Evolutionary conservation across 768 basidiomycete species (phyloP).

Genomic region (Russula griseocarnosa): DNA sequence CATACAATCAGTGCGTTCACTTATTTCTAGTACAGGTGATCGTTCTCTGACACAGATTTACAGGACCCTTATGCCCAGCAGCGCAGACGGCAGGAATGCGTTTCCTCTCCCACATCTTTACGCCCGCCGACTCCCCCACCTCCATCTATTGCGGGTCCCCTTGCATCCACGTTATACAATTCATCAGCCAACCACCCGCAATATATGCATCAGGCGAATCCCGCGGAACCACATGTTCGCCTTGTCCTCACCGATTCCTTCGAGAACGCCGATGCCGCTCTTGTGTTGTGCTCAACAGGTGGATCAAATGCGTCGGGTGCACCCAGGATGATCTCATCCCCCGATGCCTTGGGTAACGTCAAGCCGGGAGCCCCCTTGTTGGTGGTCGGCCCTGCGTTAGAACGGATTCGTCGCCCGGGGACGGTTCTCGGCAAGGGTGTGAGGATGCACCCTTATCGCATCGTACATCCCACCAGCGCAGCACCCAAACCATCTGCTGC

Average conservation of each 20-base stretch:
- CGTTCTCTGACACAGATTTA: background rate
- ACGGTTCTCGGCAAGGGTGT: conserved; percentile 44
- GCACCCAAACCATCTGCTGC: background rate
- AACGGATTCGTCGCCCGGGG: conserved; percentile 44
- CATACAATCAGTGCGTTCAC: conserved; percentile 11
- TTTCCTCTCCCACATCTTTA: conserved; percentile 29
- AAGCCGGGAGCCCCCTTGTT: conserved; percentile 38
- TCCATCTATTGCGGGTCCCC: conserved; percentile 23
- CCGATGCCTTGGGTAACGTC: conserved; percentile 23
- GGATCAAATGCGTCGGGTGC: conserved; percentile 29
- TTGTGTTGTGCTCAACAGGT: conserved; percentile 41
- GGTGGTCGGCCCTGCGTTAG: conserved; percentile 48
- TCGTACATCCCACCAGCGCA: conserved; percentile 31
- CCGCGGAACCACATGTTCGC: conserved; percentile 22
- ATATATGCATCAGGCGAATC: conserved; percentile 7
- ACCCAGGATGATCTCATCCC: conserved; percentile 22
- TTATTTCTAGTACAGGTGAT: too few species aligned
- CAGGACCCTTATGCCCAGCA: conserved; percentile 22
- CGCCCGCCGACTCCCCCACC: conserved; percentile 16
- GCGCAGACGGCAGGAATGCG: conserved; percentile 15
- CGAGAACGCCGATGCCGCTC: conserved; percentile 51
- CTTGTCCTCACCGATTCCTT: conserved; percentile 33
- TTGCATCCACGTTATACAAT: conserved; percentile 17
- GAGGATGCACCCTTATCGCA: conserved; percentile 55
- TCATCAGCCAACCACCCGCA: conserved; percentile 9